These are phyloP conservation scores for Dictyostelium purpureum DNA, from an alignment of 78 protist species.

Conservation along the genomic window DNA sequence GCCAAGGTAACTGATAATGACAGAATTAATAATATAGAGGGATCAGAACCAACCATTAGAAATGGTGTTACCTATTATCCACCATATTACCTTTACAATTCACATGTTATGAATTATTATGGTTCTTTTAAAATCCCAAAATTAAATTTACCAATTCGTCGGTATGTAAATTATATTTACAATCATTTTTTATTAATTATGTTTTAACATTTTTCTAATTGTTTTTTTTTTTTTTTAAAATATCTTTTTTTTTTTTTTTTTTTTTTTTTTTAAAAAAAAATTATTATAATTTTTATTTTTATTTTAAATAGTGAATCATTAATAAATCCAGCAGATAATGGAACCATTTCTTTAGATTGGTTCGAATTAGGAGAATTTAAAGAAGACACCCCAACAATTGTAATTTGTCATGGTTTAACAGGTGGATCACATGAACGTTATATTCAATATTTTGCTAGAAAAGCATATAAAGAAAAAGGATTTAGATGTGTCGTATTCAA, in stretches of 20 bases:
- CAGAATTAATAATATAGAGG: not conserved
- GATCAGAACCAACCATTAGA: slow-evolving; percentile 31
- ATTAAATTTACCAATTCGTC: slow-evolving; percentile 16
- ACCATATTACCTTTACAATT: slow-evolving; percentile 34
- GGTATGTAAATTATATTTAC: not conserved
- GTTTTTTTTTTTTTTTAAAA: not conserved
- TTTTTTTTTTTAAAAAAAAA: not conserved
- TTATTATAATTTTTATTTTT: not conserved
- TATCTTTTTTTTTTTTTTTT: not conserved
- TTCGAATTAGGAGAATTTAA: slow-evolving; percentile 39
- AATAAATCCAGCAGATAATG: slow-evolving; percentile 39
- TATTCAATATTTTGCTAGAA: slow-evolving; percentile 46
- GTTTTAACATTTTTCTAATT: not conserved
- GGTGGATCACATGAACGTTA: slow-evolving; percentile 66
- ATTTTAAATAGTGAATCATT: slow-evolving; percentile 6
- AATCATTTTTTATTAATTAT: not conserved
- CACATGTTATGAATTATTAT: slow-evolving; percentile 67
- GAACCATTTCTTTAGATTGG: slow-evolving; percentile 57
- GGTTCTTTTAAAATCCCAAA: slow-evolving; percentile 14
- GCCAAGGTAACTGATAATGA: not conserved
- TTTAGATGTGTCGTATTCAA: slow-evolving; percentile 56
- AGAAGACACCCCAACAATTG: slow-evolving; percentile 50
- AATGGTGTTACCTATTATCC: slow-evolving; percentile 56
- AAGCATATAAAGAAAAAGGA: slow-evolving; percentile 31
- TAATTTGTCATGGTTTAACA: slow-evolving; percentile 36